Evolutionary conservation across 73 alveolate species (phyloP).

Genomic region (Paramecium primaurelia): DNA sequence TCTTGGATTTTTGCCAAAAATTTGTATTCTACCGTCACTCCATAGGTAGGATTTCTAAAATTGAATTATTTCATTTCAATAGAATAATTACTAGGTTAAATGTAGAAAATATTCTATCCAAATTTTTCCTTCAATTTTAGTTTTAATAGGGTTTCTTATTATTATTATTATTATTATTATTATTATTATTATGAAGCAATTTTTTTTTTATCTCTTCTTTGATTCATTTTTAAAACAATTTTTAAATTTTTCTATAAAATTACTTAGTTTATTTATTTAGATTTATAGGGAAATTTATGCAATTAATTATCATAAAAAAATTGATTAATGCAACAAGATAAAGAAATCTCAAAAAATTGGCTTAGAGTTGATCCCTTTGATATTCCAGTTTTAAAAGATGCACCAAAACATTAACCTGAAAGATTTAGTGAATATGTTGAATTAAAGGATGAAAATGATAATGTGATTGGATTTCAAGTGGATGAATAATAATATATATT

Average conservation of each 20-base stretch:
- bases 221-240: too few species aligned
- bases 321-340: background rate
- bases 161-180: too few species aligned
- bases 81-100: background rate
- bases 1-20: background rate
- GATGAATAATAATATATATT: background rate
- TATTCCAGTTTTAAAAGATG: background rate
- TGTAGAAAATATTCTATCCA: background rate
- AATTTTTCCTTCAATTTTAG: background rate
- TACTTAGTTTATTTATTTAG: background rate
- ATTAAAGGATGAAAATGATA: slow-evolving; percentile 24
- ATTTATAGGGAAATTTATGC: background rate
- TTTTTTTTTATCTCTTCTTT: background rate
- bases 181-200: background rate
- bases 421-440: background rate
- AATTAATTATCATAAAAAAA: background rate
- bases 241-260: background rate
- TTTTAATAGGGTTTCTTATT: too few species aligned
- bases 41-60: background rate
- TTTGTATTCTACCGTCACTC: background rate
- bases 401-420: slow-evolving; percentile 14
- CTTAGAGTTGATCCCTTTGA: background rate
- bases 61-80: background rate
- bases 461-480: background rate
- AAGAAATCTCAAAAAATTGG: background rate